Evolutionary conservation across 73 alveolate genomes (phyloP).

Genomic region (Uronychia binucleata): DNA sequence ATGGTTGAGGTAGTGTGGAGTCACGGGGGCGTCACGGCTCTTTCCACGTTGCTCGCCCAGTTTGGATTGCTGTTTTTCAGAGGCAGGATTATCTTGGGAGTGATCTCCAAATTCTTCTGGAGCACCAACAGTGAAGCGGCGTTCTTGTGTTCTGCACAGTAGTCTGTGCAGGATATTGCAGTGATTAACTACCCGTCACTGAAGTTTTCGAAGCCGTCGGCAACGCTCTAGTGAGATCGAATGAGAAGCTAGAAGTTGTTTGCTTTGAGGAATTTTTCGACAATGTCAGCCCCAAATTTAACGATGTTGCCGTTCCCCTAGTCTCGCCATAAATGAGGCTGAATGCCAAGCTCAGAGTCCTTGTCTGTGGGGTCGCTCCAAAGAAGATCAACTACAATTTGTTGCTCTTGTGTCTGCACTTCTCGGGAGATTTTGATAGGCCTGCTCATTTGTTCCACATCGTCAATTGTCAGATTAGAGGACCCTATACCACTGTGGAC

Average conservation of each 20-base stretch:
- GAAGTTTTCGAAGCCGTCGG: constrained; percentile 52
- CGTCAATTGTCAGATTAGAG: constrained; percentile 31
- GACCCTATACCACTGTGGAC: constrained; percentile 91
- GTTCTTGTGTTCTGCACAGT: constrained; percentile 40
- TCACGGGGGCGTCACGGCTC: constrained; percentile 1
- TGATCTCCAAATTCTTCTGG: constrained; percentile 46
- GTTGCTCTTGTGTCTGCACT: constrained; percentile 44
- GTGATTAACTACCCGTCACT: constrained; percentile 39
- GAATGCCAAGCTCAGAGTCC: constrained; percentile 57
- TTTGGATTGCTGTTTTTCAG: constrained; percentile 12
- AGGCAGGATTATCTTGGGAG: constrained; percentile 56
- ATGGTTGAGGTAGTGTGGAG: too few species aligned
- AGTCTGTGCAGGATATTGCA: constrained; percentile 49
- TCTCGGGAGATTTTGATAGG: constrained; percentile 24
- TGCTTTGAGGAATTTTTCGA: constrained; percentile 41
- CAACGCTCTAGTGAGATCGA: constrained; percentile 35
- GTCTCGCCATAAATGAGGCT: constrained; percentile 49
- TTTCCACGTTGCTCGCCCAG: not conserved
- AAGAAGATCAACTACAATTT: constrained; percentile 64
- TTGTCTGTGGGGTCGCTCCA: constrained; percentile 81
- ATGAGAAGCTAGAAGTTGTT: constrained; percentile 47
- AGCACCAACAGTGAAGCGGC: constrained; percentile 50
- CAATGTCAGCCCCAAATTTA: constrained; percentile 55
- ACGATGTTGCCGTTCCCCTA: constrained; percentile 48
- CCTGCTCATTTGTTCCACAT: constrained; percentile 34